phyloP scores from a whole-genome alignment of 768 basidiomycete genomes.

The Phanerochaete sordida region DNA sequence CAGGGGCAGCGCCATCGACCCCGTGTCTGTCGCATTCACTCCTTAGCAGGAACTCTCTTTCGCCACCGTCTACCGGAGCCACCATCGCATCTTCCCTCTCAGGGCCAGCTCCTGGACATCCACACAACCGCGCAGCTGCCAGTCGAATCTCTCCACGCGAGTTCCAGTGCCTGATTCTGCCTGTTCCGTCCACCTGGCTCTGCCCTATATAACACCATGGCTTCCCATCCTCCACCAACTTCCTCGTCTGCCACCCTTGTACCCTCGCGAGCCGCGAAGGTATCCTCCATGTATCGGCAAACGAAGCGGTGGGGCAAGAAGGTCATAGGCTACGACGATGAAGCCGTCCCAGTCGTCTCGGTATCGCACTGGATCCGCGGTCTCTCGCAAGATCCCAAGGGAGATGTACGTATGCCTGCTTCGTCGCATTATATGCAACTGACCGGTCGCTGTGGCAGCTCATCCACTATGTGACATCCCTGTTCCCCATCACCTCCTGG shows the following conservation, averaged over 20 bases:
- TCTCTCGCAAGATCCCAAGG: conserved; percentile 42
- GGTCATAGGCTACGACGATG: conserved; percentile 57
- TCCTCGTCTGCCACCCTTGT: not conserved
- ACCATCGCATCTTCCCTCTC: not conserved
- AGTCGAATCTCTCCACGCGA: not conserved
- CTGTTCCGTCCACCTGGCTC: not conserved
- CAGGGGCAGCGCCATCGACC: not conserved
- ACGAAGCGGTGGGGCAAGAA: conserved; percentile 53
- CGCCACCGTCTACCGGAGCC: not conserved
- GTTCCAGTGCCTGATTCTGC: conserved; percentile 1
- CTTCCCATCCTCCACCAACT: not conserved
- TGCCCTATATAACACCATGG: conserved; percentile 2
- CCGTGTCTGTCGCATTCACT: not conserved
- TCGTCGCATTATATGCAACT: not conserved
- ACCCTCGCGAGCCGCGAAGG: not conserved
- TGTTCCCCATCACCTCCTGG: conserved; percentile 89
- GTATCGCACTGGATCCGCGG: conserved; percentile 48
- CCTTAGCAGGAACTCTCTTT: not conserved
- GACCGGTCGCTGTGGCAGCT: conserved; percentile 35
- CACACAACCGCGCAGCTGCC: not conserved
- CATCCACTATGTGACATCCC: conserved; percentile 56
- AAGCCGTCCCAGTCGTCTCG: conserved; percentile 57
- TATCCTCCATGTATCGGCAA: conserved; percentile 2
- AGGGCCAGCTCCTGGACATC: not conserved
- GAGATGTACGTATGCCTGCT: conserved; percentile 37